phyloP scores from a whole-genome alignment of 116 monocot species.

The Cymodocea nodosa region DNA sequence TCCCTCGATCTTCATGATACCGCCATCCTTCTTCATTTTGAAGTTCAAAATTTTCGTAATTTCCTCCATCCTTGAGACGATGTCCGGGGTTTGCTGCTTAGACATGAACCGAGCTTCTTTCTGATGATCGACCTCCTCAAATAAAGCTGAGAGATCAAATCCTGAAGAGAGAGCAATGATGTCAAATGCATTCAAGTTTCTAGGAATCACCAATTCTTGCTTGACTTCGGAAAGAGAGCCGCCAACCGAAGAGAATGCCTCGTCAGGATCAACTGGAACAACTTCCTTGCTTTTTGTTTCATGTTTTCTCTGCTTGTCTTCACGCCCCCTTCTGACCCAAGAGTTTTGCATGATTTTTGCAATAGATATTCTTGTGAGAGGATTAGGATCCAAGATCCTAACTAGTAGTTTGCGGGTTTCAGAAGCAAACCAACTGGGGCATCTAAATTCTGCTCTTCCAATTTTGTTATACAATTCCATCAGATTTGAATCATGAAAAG shows the following conservation, averaged over 20 bases:
- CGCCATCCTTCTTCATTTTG: slow-evolving; percentile 45
- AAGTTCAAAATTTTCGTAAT: slow-evolving; percentile 42
- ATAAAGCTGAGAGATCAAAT: slow-evolving; percentile 46
- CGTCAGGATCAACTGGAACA: slow-evolving; percentile 2
- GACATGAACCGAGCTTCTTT: slow-evolving; percentile 41
- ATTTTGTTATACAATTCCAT: slow-evolving; percentile 33
- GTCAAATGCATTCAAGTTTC: slow-evolving; percentile 42
- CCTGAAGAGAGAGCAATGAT: slow-evolving; percentile 35
- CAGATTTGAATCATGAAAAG: slow-evolving; percentile 27
- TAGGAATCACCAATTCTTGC: slow-evolving; percentile 13
- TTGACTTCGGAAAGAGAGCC: neutral
- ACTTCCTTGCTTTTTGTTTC: neutral
- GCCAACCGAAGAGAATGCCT: slow-evolving; percentile 1
- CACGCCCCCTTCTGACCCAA: slow-evolving; percentile 31
- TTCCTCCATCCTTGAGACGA: slow-evolving; percentile 60
- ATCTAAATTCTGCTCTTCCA: slow-evolving; percentile 19
- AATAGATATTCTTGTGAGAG: slow-evolving; percentile 9
- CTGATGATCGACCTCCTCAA: slow-evolving; percentile 14
- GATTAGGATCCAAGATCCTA: slow-evolving; percentile 16
- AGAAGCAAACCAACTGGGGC: slow-evolving; percentile 13
- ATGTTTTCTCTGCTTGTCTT: neutral
- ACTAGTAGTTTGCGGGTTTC: slow-evolving; percentile 16
- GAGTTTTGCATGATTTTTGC: slow-evolving; percentile 12
- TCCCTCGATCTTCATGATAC: slow-evolving; percentile 44
- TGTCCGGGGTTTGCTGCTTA: slow-evolving; percentile 16